phyloP scores from a whole-genome alignment of 805 yeast genomes.

The Wickerhamiella shivajii region DNA sequence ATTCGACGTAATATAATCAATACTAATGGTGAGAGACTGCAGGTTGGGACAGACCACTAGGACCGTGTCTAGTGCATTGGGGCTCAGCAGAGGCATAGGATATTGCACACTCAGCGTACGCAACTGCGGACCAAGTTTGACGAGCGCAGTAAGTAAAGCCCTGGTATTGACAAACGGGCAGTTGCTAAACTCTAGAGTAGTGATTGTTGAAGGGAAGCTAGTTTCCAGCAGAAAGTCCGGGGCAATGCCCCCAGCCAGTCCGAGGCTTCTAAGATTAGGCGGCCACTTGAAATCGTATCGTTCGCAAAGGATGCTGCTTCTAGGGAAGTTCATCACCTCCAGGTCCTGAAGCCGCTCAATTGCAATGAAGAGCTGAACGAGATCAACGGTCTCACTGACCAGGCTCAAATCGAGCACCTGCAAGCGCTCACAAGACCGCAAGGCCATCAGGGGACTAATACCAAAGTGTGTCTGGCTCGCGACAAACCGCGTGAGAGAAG shows the following conservation, averaged over 20 bases:
- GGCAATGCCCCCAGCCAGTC: constrained; percentile 80
- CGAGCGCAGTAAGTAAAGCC: constrained; percentile 47
- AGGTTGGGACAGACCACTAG: constrained; percentile 68
- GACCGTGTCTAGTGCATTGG: constrained; percentile 56
- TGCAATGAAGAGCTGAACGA: constrained; percentile 64
- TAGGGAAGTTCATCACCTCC: constrained; percentile 71
- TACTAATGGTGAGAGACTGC: constrained; percentile 46
- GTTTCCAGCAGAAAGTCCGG: constrained; percentile 61
- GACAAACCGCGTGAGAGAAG: constrained; percentile 47
- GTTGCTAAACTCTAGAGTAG: constrained; percentile 63
- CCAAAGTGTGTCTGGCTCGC: constrained; percentile 97
- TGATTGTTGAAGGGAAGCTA: constrained; percentile 57
- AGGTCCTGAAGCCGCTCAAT: constrained; percentile 46
- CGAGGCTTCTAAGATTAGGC: constrained; percentile 47
- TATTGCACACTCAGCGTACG: constrained; percentile 53
- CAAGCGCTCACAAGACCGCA: constrained; percentile 53
- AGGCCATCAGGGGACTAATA: constrained; percentile 68
- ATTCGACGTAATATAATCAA: constrained; percentile 53
- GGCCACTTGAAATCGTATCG: constrained; percentile 60
- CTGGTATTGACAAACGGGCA: constrained; percentile 65
- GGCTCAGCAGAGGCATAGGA: constrained; percentile 73
- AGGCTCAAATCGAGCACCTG: constrained; percentile 60
- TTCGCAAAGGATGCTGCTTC: constrained; percentile 63
- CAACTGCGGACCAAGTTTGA: constrained; percentile 51
- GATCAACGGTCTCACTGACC: constrained; percentile 80